These are phyloP conservation scores for Paraconiothyrium sp. DNA, from an alignment of 2,329 filamentous ascomycete species.

Conservation along the genomic window DNA sequence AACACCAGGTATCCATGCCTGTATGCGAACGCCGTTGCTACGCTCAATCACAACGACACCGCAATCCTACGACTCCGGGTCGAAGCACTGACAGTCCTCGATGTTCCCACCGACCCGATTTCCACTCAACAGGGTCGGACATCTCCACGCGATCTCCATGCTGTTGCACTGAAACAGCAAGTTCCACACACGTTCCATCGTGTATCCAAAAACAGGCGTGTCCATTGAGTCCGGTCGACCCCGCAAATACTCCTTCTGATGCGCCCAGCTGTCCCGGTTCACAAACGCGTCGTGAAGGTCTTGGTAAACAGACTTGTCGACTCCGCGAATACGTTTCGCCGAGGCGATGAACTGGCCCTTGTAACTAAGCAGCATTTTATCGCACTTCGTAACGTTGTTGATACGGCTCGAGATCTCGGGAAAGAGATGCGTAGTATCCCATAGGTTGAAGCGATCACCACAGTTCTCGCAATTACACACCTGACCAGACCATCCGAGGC, in stretches of 20 bases:
- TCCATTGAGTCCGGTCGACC: constrained; percentile 29
- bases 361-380: constrained; percentile 52
- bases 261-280: constrained; percentile 33
- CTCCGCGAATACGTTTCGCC: constrained; percentile 51
- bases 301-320: constrained; percentile 43
- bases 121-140: constrained; percentile 33
- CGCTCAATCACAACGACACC: neutral
- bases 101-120: constrained; percentile 27
- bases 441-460: constrained; percentile 51
- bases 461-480: constrained; percentile 53
- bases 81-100: constrained; percentile 36
- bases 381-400: constrained; percentile 35
- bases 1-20: constrained; percentile 2
- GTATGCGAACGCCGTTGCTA: constrained; percentile 1
- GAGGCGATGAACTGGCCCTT: constrained; percentile 59
- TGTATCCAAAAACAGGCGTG: constrained; percentile 33
- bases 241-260: constrained; percentile 26
- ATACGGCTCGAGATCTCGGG: constrained; percentile 44
- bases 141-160: constrained; percentile 33
- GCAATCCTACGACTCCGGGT: constrained; percentile 18
- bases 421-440: constrained; percentile 50
- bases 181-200: constrained; percentile 36
- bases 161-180: constrained; percentile 34
- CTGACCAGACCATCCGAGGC: constrained; percentile 51
- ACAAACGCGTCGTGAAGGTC: constrained; percentile 34